Conservation (phyloP, 202 grass and related monocot genomes). For the Brachypodium distachyon region DNA sequence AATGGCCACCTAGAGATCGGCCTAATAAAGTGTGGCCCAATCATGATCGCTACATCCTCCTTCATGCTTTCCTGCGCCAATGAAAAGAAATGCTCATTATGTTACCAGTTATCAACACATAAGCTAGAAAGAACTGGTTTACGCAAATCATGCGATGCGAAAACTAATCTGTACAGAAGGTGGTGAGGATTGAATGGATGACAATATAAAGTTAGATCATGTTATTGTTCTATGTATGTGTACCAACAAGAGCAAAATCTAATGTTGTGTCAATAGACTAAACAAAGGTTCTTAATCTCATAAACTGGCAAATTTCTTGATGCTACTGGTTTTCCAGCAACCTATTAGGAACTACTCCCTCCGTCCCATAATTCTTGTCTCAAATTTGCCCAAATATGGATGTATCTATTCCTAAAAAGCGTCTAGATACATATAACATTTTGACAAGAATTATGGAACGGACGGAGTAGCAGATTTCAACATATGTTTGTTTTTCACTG, state of each 20-base stretch:
- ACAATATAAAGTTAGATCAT: background rate
- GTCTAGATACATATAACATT: too few species aligned
- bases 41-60: slow-evolving; percentile 59
- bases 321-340: background rate
- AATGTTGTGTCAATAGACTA: background rate
- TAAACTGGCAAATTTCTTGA: background rate
- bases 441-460: too few species aligned
- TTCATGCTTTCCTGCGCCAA: slow-evolving; percentile 57
- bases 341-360: background rate
- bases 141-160: background rate
- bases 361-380: too few species aligned
- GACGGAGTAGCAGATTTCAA: background rate
- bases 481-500: background rate
- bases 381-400: too few species aligned
- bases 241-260: background rate
- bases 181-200: background rate
- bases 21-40: slow-evolving; percentile 48
- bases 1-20: slow-evolving; percentile 86
- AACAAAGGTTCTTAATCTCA: background rate
- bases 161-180: background rate
- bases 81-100: background rate
- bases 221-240: background rate
- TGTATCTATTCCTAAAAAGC: too few species aligned
- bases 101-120: background rate
- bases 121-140: background rate